Conservation (phyloP, 1,139 yeast species). For the Meyerozyma sp. region DNA sequence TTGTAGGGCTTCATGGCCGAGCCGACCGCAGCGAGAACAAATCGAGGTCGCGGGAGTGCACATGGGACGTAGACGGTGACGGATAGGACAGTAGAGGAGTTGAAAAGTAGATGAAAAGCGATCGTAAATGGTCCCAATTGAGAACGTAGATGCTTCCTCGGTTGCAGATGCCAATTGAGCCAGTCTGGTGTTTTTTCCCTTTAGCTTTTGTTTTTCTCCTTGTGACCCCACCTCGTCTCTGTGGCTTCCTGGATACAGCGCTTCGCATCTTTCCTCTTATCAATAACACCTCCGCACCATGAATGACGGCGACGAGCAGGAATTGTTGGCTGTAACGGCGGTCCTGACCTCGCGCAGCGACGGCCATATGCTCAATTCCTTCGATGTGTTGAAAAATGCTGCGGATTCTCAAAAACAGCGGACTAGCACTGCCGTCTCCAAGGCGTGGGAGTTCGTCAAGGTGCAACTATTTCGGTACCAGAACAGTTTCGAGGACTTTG, state of each 20-base stretch:
- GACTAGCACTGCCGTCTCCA: conserved; percentile 19
- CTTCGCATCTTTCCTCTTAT: neutral
- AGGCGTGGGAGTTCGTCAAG: conserved; percentile 22
- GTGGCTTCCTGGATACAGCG: neutral
- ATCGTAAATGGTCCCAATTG: too few species aligned
- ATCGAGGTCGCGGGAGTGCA: neutral
- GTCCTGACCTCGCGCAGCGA: conserved; percentile 1
- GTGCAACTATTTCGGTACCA: conserved; percentile 17
- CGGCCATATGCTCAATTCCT: neutral
- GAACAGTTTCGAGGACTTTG: conserved; percentile 36
- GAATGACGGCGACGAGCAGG: conserved; percentile 2
- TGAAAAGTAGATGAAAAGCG: too few species aligned
- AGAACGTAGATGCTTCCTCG: too few species aligned
- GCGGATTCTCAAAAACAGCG: conserved; percentile 1
- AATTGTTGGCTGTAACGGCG: neutral
- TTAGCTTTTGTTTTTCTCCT: too few species aligned
- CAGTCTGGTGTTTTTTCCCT: too few species aligned
- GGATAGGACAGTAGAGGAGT: too few species aligned
- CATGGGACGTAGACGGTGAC: too few species aligned
- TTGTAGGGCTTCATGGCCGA: neutral
- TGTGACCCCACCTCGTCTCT: neutral
- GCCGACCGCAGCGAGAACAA: neutral
- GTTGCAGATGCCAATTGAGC: too few species aligned
- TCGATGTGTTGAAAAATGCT: neutral
- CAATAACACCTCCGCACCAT: neutral